These are phyloP conservation scores for Calonectria naviculata DNA, from an alignment of 2,329 filamentous ascomycete species.

Conservation along the genomic window DNA sequence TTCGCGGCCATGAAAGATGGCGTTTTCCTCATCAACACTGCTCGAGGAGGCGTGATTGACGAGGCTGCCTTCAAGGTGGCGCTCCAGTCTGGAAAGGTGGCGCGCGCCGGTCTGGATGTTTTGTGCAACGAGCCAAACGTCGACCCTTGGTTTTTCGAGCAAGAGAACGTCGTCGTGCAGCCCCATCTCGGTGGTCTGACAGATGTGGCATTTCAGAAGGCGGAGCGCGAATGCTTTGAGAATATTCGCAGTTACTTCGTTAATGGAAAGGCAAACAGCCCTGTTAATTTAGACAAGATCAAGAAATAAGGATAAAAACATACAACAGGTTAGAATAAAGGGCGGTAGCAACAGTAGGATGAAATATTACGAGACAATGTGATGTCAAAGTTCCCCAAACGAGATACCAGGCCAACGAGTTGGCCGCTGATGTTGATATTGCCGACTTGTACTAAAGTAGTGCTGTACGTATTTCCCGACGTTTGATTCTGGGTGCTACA, in stretches of 20 bases:
- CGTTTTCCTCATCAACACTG: slow-evolving; percentile 58
- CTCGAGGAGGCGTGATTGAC: slow-evolving; percentile 59
- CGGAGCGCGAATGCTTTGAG: slow-evolving; percentile 52
- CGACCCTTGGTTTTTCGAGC: slow-evolving; percentile 29
- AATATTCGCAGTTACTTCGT: slow-evolving; percentile 37
- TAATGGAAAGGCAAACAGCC: slow-evolving; percentile 31
- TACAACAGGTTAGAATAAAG: background rate
- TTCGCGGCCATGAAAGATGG: slow-evolving; percentile 59
- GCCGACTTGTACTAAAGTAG: too few species aligned
- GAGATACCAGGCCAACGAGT: too few species aligned
- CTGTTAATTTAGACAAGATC: slow-evolving; percentile 26
- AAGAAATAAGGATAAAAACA: background rate
- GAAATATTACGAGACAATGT: too few species aligned
- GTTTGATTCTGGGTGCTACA: too few species aligned
- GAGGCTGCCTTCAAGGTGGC: slow-evolving; percentile 57
- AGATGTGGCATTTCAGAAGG: slow-evolving; percentile 51
- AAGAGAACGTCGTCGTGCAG: slow-evolving; percentile 48
- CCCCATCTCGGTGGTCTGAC: slow-evolving; percentile 57
- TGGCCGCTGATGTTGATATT: too few species aligned
- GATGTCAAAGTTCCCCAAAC: too few species aligned
- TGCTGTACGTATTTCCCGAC: too few species aligned
- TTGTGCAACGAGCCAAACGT: slow-evolving; percentile 53
- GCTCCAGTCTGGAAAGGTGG: slow-evolving; percentile 55
- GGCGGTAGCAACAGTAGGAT: too few species aligned
- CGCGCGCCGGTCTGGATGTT: slow-evolving; percentile 58